Base-by-base conservation (phyloP, 257 asterid species). In the Haberlea rhodopensis region DNA sequence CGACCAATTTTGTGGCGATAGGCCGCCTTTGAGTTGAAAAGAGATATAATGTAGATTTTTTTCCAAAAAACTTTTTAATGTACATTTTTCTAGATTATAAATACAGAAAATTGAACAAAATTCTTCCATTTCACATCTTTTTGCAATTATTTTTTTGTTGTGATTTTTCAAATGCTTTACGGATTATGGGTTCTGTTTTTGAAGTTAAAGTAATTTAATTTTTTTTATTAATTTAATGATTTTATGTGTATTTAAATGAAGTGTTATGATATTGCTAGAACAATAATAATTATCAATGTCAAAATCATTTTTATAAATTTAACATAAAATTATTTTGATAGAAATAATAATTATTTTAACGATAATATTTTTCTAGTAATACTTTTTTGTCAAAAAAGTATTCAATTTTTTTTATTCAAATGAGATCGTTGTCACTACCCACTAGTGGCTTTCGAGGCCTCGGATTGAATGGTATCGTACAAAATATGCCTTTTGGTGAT, bases 1-100 rank as follows among this genome's bases (percentile, higher is more conserved):
- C 49, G 59, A 51, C 78, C 72, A 68, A 19, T 76, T 82, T 80
- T 80, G 86, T 65, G 53, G 63, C 3, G 19, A 37, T 48, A 66
- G 76, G 76, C 56, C 46, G 76, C 71, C 65, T 62, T 22, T 48
- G 55, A 54, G 60, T 11, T 60, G 2, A 10, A 60, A 45, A 72
- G 57, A 22, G 24, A n/a, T n/a, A n/a, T n/a, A 25, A 51, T 52
- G 32, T 65, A 11, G 29, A 11, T 49, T 37, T 63, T 46, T 25
- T 62, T 62, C 5, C 28, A 3, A 46, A 25, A 8, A 15, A 10
- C 9, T 6, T 61, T 24, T 23, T 23, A n/a, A 18, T 18, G 48
- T 49, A 52, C 52, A 40, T 62, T 62, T 65, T 73, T 34, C 65
- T 53, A 65, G 66, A 64, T 68, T 15, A 73, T 48, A 53, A 62